Evolutionary conservation across 495 filamentous ascomycete species (phyloP).

Genomic region (Neurospora sp.): DNA sequence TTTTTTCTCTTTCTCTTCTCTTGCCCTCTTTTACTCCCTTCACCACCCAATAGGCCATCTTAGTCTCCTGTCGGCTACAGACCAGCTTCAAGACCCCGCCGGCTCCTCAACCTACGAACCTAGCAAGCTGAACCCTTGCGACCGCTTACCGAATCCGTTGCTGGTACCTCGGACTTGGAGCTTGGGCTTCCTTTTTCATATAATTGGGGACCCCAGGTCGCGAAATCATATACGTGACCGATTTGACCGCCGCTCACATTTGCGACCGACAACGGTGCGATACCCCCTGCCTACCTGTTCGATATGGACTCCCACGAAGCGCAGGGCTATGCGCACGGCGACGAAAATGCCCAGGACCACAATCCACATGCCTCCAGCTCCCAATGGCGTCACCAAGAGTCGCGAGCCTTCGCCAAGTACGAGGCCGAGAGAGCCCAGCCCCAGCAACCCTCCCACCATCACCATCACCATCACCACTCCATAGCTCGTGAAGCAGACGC

Average conservation of each 20-base stretch:
- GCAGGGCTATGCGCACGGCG: slow-evolving; percentile 14
- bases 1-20: background rate
- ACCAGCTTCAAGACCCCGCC: background rate
- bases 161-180: background rate
- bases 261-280: background rate
- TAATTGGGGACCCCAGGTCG: background rate
- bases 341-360: slow-evolving; percentile 17
- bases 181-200: background rate
- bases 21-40: background rate
- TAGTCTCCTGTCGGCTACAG: background rate
- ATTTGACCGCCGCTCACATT: background rate
- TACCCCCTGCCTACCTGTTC: background rate
- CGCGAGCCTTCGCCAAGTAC: slow-evolving; percentile 29
- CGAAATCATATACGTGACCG: background rate
- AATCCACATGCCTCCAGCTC: slow-evolving; percentile 40
- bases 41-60: background rate
- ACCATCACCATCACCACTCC: slow-evolving; percentile 9
- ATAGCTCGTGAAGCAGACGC: slow-evolving; percentile 31
- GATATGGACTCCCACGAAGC: background rate
- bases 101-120: background rate
- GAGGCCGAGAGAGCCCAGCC: slow-evolving; percentile 4
- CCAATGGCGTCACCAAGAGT: slow-evolving; percentile 45
- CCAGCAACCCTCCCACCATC: slow-evolving; percentile 16
- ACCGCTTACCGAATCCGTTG: background rate
- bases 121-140: background rate